Evolutionary conservation across 805 yeast genomes (phyloP), one percentile per base, ranked within the genome.

Genomic region (Ogataea thermomethanolica): DNA sequence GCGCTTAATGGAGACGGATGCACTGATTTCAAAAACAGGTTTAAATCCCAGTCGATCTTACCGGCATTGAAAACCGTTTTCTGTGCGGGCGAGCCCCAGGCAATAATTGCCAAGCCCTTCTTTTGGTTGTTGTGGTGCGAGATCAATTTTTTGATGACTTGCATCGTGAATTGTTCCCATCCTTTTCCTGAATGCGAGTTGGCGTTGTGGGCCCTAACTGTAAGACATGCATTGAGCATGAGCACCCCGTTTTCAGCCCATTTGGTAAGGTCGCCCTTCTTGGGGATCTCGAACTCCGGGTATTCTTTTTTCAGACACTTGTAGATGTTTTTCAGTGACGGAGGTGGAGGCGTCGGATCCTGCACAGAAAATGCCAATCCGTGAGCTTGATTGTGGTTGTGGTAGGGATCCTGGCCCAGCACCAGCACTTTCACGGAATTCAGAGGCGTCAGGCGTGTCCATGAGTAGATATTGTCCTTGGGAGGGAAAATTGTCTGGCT

Each of bases 1-100:
- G 99, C 99, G 46, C 95, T 84, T 35, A 93, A 65, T 1, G 99
- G 99, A 21, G 95, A 84, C 1, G 99, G 99, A 62, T 93, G 99
- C 0, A 89, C 97, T 0, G 88, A 71, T 46, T 73, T 74, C 21
- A 93, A 63, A 0, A 86, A 76, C 29, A 73, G 53, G 41, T 79
- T 71, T 27, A 66, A 60, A 3, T 61, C 39, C 38, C 52, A 40
- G 30, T 63, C 54, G 35, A 61, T 21, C 41, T 54, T 33, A 28
- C 57, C 52, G 48, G 63, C 45, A 49, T 51, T 48, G 34, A 52
- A 39, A 1, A 64, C 58, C 35, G 70, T 57, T 25, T 58, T 66
- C 36, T 66, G 73, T 2, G 75, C 74, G 2, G 73, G 71, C 2
- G 65, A 54, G 0, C 75, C 74, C 74, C 74, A 69, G 0, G 93